Conservation (phyloP, 306 rosid genomes). For the Glycine tomentella region DNA sequence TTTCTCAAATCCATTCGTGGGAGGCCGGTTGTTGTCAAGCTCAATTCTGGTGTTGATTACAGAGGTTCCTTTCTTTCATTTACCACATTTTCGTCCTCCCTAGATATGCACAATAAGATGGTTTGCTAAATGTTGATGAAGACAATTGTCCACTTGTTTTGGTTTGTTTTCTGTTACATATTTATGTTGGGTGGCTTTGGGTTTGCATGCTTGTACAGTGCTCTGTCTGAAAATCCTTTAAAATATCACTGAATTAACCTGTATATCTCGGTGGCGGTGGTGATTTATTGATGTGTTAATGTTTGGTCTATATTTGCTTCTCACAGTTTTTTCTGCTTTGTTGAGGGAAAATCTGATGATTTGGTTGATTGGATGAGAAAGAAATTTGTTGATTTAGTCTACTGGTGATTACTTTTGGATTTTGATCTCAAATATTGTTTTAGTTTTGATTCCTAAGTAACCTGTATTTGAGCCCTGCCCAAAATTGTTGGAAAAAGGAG, state of each 20-base stretch:
- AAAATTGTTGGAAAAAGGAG: background rate
- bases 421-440: slow-evolving; percentile 6
- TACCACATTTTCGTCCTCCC: background rate
- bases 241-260: slow-evolving; percentile 1
- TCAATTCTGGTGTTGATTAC: slow-evolving; percentile 93
- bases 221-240: background rate
- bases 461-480: background rate
- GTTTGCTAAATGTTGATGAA: background rate
- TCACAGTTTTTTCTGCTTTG: background rate
- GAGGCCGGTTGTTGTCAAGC: slow-evolving; percentile 91
- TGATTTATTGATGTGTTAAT: background rate
- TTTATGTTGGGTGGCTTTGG: too few species aligned
- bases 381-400: background rate
- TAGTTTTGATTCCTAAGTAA: background rate
- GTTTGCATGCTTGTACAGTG: too few species aligned
- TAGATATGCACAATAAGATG: background rate
- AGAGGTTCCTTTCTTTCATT: slow-evolving; percentile 59
- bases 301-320: background rate
- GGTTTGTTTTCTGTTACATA: too few species aligned
- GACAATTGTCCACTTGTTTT: too few species aligned
- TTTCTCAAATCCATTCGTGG: slow-evolving; percentile 95
- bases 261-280: background rate
- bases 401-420: background rate
- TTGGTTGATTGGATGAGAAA: slow-evolving; percentile 37
- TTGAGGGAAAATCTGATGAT: background rate